A percentile compares a stretch with the other conserved stretches of the same genome.
phyloP scores from a whole-genome alignment of 306 rosid genomes.

The Lupinus albus region DNA sequence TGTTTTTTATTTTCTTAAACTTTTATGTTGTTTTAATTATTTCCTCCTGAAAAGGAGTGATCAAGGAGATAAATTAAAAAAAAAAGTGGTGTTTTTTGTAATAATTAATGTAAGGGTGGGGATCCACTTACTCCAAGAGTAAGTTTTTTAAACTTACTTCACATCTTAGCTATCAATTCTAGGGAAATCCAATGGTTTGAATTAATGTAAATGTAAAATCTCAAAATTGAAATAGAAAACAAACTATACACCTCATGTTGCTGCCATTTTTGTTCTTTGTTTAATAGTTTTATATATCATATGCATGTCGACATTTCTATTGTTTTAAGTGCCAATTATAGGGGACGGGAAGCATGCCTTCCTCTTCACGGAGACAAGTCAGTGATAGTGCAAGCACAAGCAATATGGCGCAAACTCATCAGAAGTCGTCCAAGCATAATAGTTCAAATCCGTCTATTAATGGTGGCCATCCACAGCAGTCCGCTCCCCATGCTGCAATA shows the following conservation, averaged over 20 bases:
- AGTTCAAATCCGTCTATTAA: slow-evolving; percentile 52
- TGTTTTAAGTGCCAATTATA: slow-evolving; percentile 44
- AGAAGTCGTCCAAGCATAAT: slow-evolving; percentile 53
- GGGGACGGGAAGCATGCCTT: slow-evolving; percentile 54
- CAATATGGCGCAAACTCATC: slow-evolving; percentile 51
- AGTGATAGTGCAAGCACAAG: slow-evolving; percentile 45
- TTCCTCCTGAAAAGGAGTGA: neutral
- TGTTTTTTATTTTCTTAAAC: neutral
- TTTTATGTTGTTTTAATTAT: no score
- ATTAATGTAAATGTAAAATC: no score
- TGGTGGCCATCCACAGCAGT: slow-evolving; percentile 56
- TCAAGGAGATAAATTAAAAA: neutral
- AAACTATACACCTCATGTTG: neutral
- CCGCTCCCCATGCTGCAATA: slow-evolving; percentile 48
- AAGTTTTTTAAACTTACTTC: no score
- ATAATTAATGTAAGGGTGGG: no score
- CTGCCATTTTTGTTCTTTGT: neutral
- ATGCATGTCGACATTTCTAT: slow-evolving; percentile 39
- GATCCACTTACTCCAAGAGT: no score
- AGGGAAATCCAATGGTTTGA: no score
- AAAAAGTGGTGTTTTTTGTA: neutral
- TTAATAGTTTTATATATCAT: slow-evolving; percentile 12
- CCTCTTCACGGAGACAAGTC: slow-evolving; percentile 58
- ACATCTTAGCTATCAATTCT: no score
- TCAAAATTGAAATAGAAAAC: neutral